A percentile compares a stretch with the other conserved stretches of the same genome.
Conservation (phyloP, 2,329 filamentous ascomycete species). For the Simplicillium aogashimaense region DNA sequence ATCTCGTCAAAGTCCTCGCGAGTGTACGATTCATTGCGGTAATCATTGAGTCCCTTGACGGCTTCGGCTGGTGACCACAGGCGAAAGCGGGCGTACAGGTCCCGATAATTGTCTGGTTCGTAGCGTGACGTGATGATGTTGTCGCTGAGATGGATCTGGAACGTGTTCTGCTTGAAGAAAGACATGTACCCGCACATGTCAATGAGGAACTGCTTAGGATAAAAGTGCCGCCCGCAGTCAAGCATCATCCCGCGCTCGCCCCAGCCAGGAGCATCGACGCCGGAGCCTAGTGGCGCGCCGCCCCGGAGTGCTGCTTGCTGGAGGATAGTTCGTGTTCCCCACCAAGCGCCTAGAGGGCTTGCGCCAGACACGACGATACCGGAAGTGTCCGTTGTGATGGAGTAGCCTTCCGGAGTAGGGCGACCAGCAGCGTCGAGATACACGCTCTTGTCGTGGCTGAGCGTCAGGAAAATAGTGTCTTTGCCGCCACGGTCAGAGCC, state of each 20-base stretch:
- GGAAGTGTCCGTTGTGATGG: slow-evolving; percentile 25
- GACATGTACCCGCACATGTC: slow-evolving; percentile 50
- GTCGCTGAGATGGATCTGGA: slow-evolving; percentile 48
- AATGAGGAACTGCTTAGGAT: slow-evolving; percentile 40
- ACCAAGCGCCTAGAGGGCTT: slow-evolving; percentile 45
- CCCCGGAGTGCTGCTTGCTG: slow-evolving; percentile 34
- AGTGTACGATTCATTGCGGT: slow-evolving; percentile 44
- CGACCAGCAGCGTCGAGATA: slow-evolving; percentile 35
- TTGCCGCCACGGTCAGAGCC: slow-evolving; percentile 5
- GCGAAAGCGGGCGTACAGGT: slow-evolving; percentile 45
- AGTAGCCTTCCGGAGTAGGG: slow-evolving; percentile 38
- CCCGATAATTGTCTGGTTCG: slow-evolving; percentile 31
- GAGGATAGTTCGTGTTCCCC: slow-evolving; percentile 45
- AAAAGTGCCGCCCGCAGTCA: slow-evolving; percentile 46
- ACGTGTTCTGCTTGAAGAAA: slow-evolving; percentile 50
- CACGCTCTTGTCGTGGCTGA: slow-evolving; percentile 23
- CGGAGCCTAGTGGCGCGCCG: slow-evolving; percentile 27
- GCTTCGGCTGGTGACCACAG: slow-evolving; percentile 36
- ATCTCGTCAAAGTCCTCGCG: slow-evolving; percentile 39
- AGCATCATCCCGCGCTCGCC: slow-evolving; percentile 37
- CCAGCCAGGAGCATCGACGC: slow-evolving; percentile 41
- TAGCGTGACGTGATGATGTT: slow-evolving; percentile 40
- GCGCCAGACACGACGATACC: slow-evolving; percentile 39
- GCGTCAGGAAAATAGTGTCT: slow-evolving; percentile 32
- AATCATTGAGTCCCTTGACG: slow-evolving; percentile 38